phyloP scores from a whole-genome alignment of 1,139 yeast genomes.

The Yamadazyma membranifaciens region DNA sequence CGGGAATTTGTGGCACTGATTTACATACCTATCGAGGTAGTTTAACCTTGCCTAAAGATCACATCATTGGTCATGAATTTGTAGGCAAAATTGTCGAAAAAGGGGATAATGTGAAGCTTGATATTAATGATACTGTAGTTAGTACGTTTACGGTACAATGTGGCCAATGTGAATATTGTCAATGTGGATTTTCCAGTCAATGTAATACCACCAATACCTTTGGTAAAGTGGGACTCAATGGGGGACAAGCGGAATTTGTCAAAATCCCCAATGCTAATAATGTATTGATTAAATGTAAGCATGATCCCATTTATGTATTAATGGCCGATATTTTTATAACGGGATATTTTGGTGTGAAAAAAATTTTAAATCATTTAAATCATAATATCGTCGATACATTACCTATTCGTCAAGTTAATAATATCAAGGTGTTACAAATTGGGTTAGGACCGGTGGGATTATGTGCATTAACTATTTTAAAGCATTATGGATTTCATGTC shows the following conservation, averaged over 20 bases:
- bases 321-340: slow-evolving; percentile 71
- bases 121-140: slow-evolving; percentile 45
- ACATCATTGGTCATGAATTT: slow-evolving; percentile 52
- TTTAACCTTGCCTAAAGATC: slow-evolving; percentile 35
- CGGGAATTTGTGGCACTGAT: slow-evolving; percentile 65
- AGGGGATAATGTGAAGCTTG: slow-evolving; percentile 35
- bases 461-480: slow-evolving; percentile 50
- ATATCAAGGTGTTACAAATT: slow-evolving; percentile 46
- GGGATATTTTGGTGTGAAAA: slow-evolving; percentile 57
- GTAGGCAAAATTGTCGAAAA: slow-evolving; percentile 40
- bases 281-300: slow-evolving; percentile 38
- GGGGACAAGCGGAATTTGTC: slow-evolving; percentile 62
- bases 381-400: slow-evolving; percentile 20
- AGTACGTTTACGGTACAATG: slow-evolving; percentile 57
- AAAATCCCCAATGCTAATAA: slow-evolving; percentile 56
- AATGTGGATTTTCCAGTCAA: slow-evolving; percentile 51
- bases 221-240: slow-evolving; percentile 54
- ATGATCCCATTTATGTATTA: slow-evolving; percentile 50
- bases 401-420: slow-evolving; percentile 21
- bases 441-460: slow-evolving; percentile 71
- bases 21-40: slow-evolving; percentile 61
- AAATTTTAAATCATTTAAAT: slow-evolving; percentile 43
- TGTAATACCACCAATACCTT: slow-evolving; percentile 53
- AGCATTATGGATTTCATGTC: slow-evolving; percentile 46
- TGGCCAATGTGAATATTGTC: slow-evolving; percentile 56